Conservation (phyloP, 2,329 filamentous ascomycete species). For the Drechslerella dactyloides region DNA sequence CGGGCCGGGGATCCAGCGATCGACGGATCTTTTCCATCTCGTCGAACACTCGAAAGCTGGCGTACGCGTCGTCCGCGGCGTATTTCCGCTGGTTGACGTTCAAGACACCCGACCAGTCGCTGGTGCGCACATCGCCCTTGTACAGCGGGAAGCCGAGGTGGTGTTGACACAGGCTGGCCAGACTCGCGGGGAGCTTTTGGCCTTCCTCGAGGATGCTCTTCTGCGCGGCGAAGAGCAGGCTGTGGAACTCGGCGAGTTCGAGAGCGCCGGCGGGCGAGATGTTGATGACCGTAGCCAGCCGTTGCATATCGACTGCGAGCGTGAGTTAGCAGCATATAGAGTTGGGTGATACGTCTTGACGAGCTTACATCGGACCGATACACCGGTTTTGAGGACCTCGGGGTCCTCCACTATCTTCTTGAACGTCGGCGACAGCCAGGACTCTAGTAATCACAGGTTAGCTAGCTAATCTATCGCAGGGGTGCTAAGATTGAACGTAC, state of each 20-base stretch:
- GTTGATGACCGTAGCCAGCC: conserved; percentile 70
- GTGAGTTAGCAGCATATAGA: background rate
- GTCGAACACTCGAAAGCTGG: conserved; percentile 74
- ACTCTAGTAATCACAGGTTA: conserved; percentile 57
- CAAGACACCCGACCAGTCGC: conserved; percentile 75
- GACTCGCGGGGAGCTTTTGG: conserved; percentile 66
- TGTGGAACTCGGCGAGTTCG: conserved; percentile 83
- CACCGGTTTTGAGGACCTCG: conserved; percentile 75
- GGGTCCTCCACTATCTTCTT: conserved; percentile 74
- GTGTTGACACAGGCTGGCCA: conserved; percentile 74
- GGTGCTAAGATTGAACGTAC: conserved; percentile 58
- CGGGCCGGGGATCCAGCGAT: conserved; percentile 72
- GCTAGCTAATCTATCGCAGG: conserved; percentile 58
- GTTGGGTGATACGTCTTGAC: background rate
- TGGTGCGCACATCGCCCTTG: conserved; percentile 74
- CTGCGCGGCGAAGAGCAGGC: conserved; percentile 69
- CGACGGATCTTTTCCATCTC: conserved; percentile 72
- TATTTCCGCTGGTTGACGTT: conserved; percentile 72
- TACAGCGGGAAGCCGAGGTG: conserved; percentile 75
- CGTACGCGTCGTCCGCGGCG: conserved; percentile 83
- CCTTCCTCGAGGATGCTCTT: conserved; percentile 67
- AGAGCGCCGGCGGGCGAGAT: conserved; percentile 72
- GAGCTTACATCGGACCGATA: conserved; percentile 73
- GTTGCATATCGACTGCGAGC: conserved; percentile 60
- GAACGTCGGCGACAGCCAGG: conserved; percentile 73